Base-by-base conservation (phyloP, 768 basidiomycete species). In the Trametes cingulata region DNA sequence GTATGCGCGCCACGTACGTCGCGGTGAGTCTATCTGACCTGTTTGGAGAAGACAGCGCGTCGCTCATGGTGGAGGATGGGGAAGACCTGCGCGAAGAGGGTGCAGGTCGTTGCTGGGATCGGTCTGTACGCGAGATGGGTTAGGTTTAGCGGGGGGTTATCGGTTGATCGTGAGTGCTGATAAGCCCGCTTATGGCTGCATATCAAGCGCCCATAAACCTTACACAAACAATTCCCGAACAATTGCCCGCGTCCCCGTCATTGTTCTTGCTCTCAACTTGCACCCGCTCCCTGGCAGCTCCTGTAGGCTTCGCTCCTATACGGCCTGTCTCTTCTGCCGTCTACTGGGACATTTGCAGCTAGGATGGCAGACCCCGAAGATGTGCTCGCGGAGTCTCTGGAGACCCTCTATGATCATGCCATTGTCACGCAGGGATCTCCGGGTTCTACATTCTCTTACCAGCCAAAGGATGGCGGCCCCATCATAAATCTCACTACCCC, bases 341-440 rank as follows among this genome's bases (percentile, higher is more conserved):
- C 10, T 12, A 22, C 7, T 39, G 6, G 29, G 29, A 33, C 6
- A 10, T 5, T 33, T 33, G 4, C 3, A 24, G 24, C n/a, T 39
- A 17, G 8, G 24, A 64, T 67, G 66, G 12, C 57, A 6, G 80
- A 83, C 55, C 80, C 85, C 20, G 86, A 88, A 69, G 90, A 91
- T 41, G 80, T 91, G 35, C 75, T 92, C n/a, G 84, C 79, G 20
- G 78, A 80, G 51, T 85, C 88, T 8, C 76, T 91, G 27, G 76
- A 83, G 63, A 77, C 73, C 0, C 77, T 92, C 15, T 92, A 88
- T 60, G 83, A 80, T 52, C 78, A 84, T 65, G 73, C 76, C 19
- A 87, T 87, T 3, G 80, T 91, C 64, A 80, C 85, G 0, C 74
- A 84, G 40, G 82, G 85, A 5, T 81, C 82, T 3, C 71, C 85